Base-by-base conservation (phyloP, 306 rosid genomes). In the Cicer chorassanicum region DNA sequence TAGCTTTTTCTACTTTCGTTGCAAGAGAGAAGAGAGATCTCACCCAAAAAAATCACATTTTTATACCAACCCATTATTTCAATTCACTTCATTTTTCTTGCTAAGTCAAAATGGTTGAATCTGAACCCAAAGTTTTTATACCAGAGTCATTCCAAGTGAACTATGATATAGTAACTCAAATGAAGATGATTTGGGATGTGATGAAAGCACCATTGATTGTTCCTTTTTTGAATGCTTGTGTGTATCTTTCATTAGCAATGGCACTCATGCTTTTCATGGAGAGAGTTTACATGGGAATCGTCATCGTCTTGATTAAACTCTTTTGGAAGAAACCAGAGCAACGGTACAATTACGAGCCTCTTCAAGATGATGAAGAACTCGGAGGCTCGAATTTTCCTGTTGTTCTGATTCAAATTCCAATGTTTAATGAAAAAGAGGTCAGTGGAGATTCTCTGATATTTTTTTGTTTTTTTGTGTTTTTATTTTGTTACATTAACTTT, bases 361-460 rank as follows among this genome's bases (percentile, higher is more conserved):
- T 95, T 9, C 86, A 86, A 69, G 99, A 95, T 2, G 99, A 95
- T 24, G 77, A 75, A 53, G 99, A 95, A 88, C 29, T 81, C 19
- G 99, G 99, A 1, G 76, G 85, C 80, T 80, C 96, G 8, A 89
- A 90, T 84, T 95, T 86, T 85, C 99, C 99, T 0, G 84, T 81
- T 10, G 98, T 95, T 38, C 94, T 95, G 4, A n/a, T 95, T 19
- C 99, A 95, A 89, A 95, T 95, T 85, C 99, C 99, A 13, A 95
- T 95, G 99, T 95, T 83, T 85, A 95, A 95, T 54, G 99, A 95
- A 76, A 86, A 54, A 88, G 99, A 95, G 99, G 99, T 92, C 6
- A 7, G 69, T 1, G 12, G 86, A 64, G 51, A 44, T 75, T 85
- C 57, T 70, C 8, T 19, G 6, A 44, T 0, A 7, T 3, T 46